Evolutionary conservation across 1,284 basidiomycete species (phyloP).

Genomic region (Phenoliferia sp.): DNA sequence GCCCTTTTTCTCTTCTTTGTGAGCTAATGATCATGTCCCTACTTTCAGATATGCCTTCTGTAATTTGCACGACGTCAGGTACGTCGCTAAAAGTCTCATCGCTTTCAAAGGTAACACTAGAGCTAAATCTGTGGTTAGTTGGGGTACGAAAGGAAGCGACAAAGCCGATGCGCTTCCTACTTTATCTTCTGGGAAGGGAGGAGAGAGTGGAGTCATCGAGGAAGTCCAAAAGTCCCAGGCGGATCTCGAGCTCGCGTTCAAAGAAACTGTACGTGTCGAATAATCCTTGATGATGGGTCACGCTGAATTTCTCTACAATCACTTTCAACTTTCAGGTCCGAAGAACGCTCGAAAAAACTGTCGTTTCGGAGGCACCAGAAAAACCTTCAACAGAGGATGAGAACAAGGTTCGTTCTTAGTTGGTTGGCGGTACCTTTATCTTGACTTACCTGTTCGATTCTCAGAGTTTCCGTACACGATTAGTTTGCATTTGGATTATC

Average conservation of each 20-base stretch:
- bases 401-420: neutral
- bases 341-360: slow-evolving; percentile 78
- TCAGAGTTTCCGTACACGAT: slow-evolving; percentile 71
- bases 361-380: slow-evolving; percentile 63
- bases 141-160: slow-evolving; percentile 95
- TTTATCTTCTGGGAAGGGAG: slow-evolving; percentile 63
- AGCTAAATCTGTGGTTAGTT: slow-evolving; percentile 39
- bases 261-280: slow-evolving; percentile 84
- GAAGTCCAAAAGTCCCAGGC: slow-evolving; percentile 63
- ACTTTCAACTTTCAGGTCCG: slow-evolving; percentile 53
- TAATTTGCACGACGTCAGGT: slow-evolving; percentile 82
- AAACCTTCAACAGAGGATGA: slow-evolving; percentile 72
- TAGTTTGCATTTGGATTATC: slow-evolving; percentile 62
- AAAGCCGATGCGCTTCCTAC: slow-evolving; percentile 91
- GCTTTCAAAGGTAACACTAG: neutral
- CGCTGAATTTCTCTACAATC: no score
- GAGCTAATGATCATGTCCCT: no score
- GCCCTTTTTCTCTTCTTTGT: no score
- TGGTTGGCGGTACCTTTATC: neutral
- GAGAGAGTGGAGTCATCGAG: slow-evolving; percentile 72
- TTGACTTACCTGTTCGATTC: slow-evolving; percentile 55
- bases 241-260: slow-evolving; percentile 89
- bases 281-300: no score
- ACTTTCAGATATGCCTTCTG: slow-evolving; percentile 70
- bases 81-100: no score